phyloP scores from a whole-genome alignment of 1,139 yeast species.

The Nematodospora anomalae region DNA sequence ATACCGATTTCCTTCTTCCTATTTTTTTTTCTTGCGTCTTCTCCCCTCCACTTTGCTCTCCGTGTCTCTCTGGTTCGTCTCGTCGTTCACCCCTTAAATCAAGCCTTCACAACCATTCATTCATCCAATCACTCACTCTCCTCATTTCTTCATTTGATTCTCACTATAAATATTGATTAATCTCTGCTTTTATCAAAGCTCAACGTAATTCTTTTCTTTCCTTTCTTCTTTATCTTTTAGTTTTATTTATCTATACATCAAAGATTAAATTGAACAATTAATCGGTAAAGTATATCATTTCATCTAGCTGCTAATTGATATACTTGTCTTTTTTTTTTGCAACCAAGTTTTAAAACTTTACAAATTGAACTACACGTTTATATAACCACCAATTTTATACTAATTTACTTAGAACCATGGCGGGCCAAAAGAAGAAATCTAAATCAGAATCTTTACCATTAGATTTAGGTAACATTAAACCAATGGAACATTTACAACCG shows the following conservation, averaged over 20 bases:
- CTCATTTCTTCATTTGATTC: too few relatives aligned
- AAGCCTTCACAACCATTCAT: too few relatives aligned
- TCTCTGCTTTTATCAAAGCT: too few relatives aligned
- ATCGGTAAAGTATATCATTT: background rate
- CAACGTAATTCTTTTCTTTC: too few relatives aligned
- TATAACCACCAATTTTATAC: slow-evolving; percentile 4
- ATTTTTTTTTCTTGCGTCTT: background rate
- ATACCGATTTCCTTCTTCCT: background rate
- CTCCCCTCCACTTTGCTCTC: too few relatives aligned
- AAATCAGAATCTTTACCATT: slow-evolving; percentile 18
- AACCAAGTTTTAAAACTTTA: slow-evolving; percentile 2
- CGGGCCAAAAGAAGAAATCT: slow-evolving; percentile 16
- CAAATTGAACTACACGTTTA: slow-evolving; percentile 8
- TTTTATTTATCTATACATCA: background rate
- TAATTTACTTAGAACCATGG: slow-evolving; percentile 11
- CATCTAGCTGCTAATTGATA: background rate
- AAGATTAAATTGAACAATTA: background rate
- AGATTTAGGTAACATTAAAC: slow-evolving; percentile 42
- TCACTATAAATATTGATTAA: too few relatives aligned
- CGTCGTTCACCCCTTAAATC: too few relatives aligned
- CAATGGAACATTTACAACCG: slow-evolving; percentile 39
- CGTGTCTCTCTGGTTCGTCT: too few relatives aligned
- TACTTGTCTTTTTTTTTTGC: slow-evolving; percentile 7
- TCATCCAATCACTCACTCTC: background rate
- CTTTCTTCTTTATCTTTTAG: too few relatives aligned